Evolutionary conservation across 805 yeast species (phyloP), one percentile per base, ranked within the genome.

Genomic region (Ogataea naganishii): DNA sequence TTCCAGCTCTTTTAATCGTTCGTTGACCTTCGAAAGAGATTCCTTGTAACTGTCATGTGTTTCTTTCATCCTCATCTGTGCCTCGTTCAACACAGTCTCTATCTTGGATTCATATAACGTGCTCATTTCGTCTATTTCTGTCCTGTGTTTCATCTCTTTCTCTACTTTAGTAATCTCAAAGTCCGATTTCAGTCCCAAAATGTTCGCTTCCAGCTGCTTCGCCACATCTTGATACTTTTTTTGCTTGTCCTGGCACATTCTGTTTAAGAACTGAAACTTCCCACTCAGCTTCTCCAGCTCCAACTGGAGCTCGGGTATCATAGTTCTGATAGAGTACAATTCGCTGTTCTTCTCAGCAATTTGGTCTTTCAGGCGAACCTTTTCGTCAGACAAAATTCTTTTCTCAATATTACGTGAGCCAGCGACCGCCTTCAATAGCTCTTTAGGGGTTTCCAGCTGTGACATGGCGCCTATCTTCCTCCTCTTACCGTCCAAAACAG

Each of bases 41-140:
- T 20, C 15, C 6, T 24, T 13, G n/a, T 24, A 20, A 12, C 29
- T 5, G 38, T 43, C 32, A 60, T 61, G 26, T 52, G 44, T 7
- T 39, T 33, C 24, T 61, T 52, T 18, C 51, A 46, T 23, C 51
- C 43, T 13, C 42, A n/a, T 42, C 5, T 56, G 54, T 30, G 60
- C 63, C 11, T 45, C 44, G 6, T 53, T 41, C 20, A 66, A 54
- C 5, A 65, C 36, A 1, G 42, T 32, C 23, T 69, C 69, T 2
- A 72, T 56, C 40, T 41, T 37, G 1, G 23, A 11, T 13, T 43
- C 41, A 26, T 38, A 44, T 7, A 33, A 26, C 4, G 28, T 26
- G 19, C 44, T 40, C 18, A 49, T 21, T 8, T 23, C 13, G 9
- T 43, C 42, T 6, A 47, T 32, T n/a, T 64, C 53, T 0, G 36